phyloP scores from a whole-genome alignment of 495 filamentous ascomycete genomes.

The Trichoderma gamsii region DNA sequence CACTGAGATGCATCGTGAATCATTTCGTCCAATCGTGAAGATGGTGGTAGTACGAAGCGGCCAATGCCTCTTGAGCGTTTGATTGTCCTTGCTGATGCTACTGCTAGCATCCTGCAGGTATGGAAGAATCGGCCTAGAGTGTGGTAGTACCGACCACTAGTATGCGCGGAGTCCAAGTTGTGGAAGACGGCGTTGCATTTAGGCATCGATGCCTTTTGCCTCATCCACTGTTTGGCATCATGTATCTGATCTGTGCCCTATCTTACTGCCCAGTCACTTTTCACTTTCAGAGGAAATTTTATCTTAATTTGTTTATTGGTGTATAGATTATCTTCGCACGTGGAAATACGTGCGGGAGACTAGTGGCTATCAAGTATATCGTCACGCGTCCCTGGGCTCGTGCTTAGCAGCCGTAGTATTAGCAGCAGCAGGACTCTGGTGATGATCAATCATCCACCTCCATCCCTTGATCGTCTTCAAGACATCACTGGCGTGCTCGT shows the following conservation, averaged over 20 bases:
- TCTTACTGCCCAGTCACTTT: not conserved
- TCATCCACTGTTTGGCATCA: not conserved
- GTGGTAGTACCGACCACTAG: not conserved
- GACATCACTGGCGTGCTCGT: slow-evolving; percentile 22
- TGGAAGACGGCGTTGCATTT: not conserved
- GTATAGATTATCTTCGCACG: not conserved
- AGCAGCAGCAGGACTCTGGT: not conserved
- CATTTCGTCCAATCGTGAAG: not conserved
- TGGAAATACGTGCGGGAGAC: not conserved
- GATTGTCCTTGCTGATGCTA: not conserved
- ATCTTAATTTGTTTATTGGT: not conserved
- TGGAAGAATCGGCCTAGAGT: not conserved
- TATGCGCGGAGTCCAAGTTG: not conserved
- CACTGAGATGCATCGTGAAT: not conserved
- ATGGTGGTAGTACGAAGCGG: not conserved
- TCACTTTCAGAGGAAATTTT: not conserved
- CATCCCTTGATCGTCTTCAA: slow-evolving; percentile 24
- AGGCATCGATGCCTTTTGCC: not conserved
- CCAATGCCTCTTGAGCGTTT: too few species aligned
- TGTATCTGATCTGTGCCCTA: too few species aligned
- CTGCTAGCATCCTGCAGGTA: not conserved
- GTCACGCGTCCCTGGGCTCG: not conserved
- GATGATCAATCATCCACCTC: slow-evolving; percentile 22
- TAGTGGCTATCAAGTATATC: too few species aligned
- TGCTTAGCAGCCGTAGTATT: not conserved